Conservation (phyloP, 2,329 filamentous ascomycete genomes). For the Penicillium sp. region DNA sequence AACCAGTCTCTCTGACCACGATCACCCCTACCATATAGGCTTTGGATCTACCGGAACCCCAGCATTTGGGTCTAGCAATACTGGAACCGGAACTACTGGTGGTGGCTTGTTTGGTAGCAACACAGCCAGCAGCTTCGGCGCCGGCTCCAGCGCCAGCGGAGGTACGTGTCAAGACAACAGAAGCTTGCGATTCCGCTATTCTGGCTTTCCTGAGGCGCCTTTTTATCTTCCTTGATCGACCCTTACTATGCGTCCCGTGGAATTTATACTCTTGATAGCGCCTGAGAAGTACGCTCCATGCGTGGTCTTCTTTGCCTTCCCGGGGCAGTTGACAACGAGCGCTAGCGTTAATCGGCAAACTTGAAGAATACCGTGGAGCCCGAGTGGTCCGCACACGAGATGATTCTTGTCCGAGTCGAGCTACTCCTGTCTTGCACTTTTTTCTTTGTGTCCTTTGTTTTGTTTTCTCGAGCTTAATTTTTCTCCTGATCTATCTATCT, state of each 20-base stretch:
- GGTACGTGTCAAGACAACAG: conserved; percentile 37
- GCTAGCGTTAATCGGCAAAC: neutral
- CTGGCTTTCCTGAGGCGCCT: conserved; percentile 12
- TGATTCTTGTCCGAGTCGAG: neutral
- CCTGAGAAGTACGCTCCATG: neutral
- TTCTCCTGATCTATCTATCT: neutral
- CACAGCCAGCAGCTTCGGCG: conserved; percentile 41
- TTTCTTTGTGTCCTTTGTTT: conserved; percentile 1
- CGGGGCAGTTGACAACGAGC: neutral
- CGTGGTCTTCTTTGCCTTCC: neutral
- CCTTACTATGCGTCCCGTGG: neutral
- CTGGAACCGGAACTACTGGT: conserved; percentile 29
- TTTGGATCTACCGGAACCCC: conserved; percentile 38
- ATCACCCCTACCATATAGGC: conserved; percentile 39
- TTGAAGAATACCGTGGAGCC: neutral
- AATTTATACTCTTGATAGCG: neutral
- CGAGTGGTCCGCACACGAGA: neutral
- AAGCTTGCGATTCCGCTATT: conserved; percentile 25
- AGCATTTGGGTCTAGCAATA: conserved; percentile 37
- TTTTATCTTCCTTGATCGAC: conserved; percentile 7
- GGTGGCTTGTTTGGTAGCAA: conserved; percentile 36
- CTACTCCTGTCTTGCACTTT: neutral
- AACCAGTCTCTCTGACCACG: conserved; percentile 40
- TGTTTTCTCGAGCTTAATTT: neutral
- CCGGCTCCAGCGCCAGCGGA: conserved; percentile 26